Evolutionary conservation across 73 alveolate genomes (phyloP), one percentile per base, ranked within the genome.

Genomic region (Paramecium biaurelia): DNA sequence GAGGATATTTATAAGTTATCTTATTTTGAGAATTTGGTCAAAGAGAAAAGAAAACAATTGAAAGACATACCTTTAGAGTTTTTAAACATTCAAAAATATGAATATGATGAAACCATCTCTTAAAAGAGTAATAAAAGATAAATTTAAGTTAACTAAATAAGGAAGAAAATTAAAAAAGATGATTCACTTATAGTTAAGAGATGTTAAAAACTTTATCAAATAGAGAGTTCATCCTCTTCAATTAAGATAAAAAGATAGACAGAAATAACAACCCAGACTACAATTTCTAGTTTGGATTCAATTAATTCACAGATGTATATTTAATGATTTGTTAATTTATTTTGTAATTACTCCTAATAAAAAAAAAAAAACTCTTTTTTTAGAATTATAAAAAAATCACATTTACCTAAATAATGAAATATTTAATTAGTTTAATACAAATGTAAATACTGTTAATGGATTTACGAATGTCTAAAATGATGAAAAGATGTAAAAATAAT

Each of bases 191-290:
- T 21, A 21, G 21, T 32, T 38, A 34, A 23, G 34, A 72, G 18
- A 72, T 9, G 37, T 7, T 53, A 79, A 42, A 47, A 79, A 42
- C 18, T 43, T 0, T 38, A 32, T 42, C 70, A 47, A 21, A 15
- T 18, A 38, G 90, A 79, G 5, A 79, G 90, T 79, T 79, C 74
- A 37, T 43, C 90, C 2, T 43, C 70, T 18, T 43, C 70, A 20
- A 18, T 43, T 0, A 79, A 79, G 23, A 45, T 79, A 12, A 79
- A 79, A 43, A 79, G 74, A 34, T 30, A 28, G 0, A 79, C 24
- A 79, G 90, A 45, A 9, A 63, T n/a, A 53, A 53, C 68, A 53
- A 47, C 58, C 1, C 8, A 47, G 24, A 47, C 11, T 47, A 47
- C 58, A 47, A 47, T 47, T 47, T n/a, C 14, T 15, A 53, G 68